These are phyloP conservation scores for Psilocybe sp. DNA, from an alignment of 768 basidiomycete genomes.

Conservation along the genomic window DNA sequence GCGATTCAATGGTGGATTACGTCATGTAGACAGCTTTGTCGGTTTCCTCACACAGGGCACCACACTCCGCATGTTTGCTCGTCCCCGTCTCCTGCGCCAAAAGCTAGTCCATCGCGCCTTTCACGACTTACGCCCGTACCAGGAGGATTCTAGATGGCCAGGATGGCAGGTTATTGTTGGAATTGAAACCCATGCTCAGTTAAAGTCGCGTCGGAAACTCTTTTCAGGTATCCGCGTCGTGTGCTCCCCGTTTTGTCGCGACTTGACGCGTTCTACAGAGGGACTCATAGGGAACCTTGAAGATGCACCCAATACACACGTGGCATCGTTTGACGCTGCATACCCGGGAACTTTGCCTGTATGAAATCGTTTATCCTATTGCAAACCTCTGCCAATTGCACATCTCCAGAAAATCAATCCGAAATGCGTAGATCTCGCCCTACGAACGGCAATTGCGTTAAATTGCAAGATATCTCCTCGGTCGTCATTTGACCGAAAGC, in stretches of 20 bases:
- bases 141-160: conserved; percentile 58
- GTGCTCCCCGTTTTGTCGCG: not conserved
- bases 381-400: conserved; percentile 7
- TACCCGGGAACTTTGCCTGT: conserved; percentile 94
- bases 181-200: conserved; percentile 93
- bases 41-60: too few relatives aligned
- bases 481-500: conserved; percentile 93
- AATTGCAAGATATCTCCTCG: conserved; percentile 56
- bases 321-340: conserved; percentile 81
- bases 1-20: conserved; percentile 3
- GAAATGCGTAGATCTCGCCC: conserved; percentile 72
- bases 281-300: conserved; percentile 37
- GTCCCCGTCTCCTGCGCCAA: too few relatives aligned
- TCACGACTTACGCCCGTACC: conserved; percentile 29
- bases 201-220: conserved; percentile 83
- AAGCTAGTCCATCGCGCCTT: conserved; percentile 17
- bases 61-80: too few relatives aligned
- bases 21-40: not conserved
- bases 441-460: conserved; percentile 81
- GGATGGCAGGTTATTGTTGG: conserved; percentile 92
- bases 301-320: conserved; percentile 67
- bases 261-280: conserved; percentile 22
- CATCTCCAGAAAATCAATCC: conserved; percentile 52
- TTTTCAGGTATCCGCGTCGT: conserved; percentile 60
- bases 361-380: conserved; percentile 21